Conservation (phyloP, 2,329 filamentous ascomycete species). For the Phialophora tarda region DNA sequence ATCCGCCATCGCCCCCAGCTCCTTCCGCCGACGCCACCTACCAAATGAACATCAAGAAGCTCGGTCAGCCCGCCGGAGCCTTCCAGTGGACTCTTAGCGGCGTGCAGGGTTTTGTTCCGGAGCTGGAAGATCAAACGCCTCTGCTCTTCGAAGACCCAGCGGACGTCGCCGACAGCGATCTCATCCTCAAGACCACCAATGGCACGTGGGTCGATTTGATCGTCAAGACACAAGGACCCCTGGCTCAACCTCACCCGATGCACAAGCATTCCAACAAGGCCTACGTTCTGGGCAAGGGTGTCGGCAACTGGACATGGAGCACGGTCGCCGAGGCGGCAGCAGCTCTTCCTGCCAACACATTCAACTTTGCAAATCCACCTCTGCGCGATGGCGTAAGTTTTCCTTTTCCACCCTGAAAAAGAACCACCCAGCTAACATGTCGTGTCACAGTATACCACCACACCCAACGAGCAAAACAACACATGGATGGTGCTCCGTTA, state of each 20-base stretch:
- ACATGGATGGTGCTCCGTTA: slow-evolving; percentile 61
- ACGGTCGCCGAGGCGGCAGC: slow-evolving; percentile 61
- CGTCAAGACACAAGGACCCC: slow-evolving; percentile 50
- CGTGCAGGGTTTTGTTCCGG: slow-evolving; percentile 47
- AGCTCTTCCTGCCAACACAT: slow-evolving; percentile 51
- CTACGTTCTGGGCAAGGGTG: slow-evolving; percentile 61
- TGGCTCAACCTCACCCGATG: slow-evolving; percentile 65
- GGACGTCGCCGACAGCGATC: slow-evolving; percentile 49
- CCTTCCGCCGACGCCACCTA: slow-evolving; percentile 55
- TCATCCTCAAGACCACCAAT: slow-evolving; percentile 57
- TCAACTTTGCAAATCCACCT: slow-evolving; percentile 64
- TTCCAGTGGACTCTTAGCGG: slow-evolving; percentile 62
- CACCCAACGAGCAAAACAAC: slow-evolving; percentile 41
- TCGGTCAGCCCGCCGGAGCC: slow-evolving; percentile 46
- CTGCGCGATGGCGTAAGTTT: slow-evolving; percentile 53
- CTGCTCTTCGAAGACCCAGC: slow-evolving; percentile 54
- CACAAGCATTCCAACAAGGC: slow-evolving; percentile 70
- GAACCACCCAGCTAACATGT: slow-evolving; percentile 1
- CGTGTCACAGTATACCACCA: slow-evolving; percentile 47
- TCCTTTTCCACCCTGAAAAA: too few species aligned
- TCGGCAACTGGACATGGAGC: slow-evolving; percentile 58
- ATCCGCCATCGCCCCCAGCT: slow-evolving; percentile 54
- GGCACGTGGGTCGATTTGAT: slow-evolving; percentile 63
- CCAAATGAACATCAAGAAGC: slow-evolving; percentile 44
- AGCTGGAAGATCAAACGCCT: slow-evolving; percentile 50